Evolutionary conservation across 495 filamentous ascomycete species (phyloP).

Genomic region (Penicillium taxi): DNA sequence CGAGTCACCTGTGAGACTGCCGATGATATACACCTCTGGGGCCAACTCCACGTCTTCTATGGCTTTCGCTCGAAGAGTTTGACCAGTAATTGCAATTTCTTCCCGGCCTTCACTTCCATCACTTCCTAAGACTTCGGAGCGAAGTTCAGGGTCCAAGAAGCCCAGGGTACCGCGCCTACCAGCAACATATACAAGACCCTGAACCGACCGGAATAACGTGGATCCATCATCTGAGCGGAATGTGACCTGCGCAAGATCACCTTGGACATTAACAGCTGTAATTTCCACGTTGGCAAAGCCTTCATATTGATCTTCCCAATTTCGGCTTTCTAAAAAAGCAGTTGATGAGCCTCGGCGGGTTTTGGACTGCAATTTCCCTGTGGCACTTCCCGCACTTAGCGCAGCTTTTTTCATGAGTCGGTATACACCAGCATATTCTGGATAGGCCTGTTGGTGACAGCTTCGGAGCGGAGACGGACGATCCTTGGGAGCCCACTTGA

Average conservation of each 20-base stretch:
- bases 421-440: slow-evolving; percentile 59
- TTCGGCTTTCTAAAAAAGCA: slow-evolving; percentile 36
- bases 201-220: slow-evolving; percentile 36
- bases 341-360: slow-evolving; percentile 32
- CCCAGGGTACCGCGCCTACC: slow-evolving; percentile 51
- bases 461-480: slow-evolving; percentile 51
- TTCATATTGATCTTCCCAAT: slow-evolving; percentile 49
- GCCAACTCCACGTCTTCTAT: slow-evolving; percentile 49
- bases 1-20: slow-evolving; percentile 58
- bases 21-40: slow-evolving; percentile 50
- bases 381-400: slow-evolving; percentile 13
- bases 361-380: slow-evolving; percentile 18
- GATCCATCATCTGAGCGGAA: slow-evolving; percentile 43
- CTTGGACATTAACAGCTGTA: slow-evolving; percentile 27
- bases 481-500: slow-evolving; percentile 51
- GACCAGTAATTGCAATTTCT: slow-evolving; percentile 43
- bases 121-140: slow-evolving; percentile 40
- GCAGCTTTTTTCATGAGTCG: slow-evolving; percentile 54
- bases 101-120: slow-evolving; percentile 14
- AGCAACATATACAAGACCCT: slow-evolving; percentile 51
- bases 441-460: slow-evolving; percentile 59
- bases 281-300: slow-evolving; percentile 53
- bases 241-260: slow-evolving; percentile 32
- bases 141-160: slow-evolving; percentile 46
- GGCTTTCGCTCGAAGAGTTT: slow-evolving; percentile 49